Evolutionary conservation across 768 basidiomycete genomes (phyloP).

Genomic region (Mycena chlorophos): DNA sequence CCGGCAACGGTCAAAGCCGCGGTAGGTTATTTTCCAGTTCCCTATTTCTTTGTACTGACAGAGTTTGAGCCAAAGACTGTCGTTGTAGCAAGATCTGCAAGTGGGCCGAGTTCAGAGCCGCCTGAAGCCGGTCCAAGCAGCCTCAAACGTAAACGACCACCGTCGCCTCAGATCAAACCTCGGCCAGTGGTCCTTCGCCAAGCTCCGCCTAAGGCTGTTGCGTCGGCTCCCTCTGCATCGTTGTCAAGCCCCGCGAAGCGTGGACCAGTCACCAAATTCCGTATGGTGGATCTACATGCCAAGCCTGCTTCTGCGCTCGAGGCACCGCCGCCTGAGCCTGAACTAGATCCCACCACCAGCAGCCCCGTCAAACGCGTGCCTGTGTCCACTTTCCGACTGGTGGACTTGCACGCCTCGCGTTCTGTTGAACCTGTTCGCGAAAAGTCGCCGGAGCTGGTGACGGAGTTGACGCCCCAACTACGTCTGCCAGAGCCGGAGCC

Average conservation of each 20-base stretch:
- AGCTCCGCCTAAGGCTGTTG: slow-evolving; percentile 13
- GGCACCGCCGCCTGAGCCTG: not conserved
- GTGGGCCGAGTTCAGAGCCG: slow-evolving; percentile 7
- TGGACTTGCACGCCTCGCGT: slow-evolving; percentile 15
- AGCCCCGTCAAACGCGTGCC: slow-evolving; percentile 12
- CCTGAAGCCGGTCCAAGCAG: slow-evolving; percentile 16
- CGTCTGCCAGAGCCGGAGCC: not conserved
- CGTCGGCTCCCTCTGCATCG: slow-evolving; percentile 7
- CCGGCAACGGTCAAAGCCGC: slow-evolving; percentile 7
- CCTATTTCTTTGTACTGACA: not conserved
- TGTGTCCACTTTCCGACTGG: slow-evolving; percentile 18
- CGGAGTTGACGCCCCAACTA: not conserved
- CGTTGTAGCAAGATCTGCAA: slow-evolving; percentile 9
- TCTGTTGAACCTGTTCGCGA: not conserved
- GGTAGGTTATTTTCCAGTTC: not conserved
- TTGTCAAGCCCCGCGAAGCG: slow-evolving; percentile 9
- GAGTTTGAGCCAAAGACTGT: not conserved
- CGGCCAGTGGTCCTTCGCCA: slow-evolving; percentile 18
- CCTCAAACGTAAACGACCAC: slow-evolving; percentile 45
- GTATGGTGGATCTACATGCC: slow-evolving; percentile 21
- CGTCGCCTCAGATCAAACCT: slow-evolving; percentile 16
- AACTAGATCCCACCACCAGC: not conserved
- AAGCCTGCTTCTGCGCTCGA: too few species aligned
- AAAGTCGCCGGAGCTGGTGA: not conserved
- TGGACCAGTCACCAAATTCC: slow-evolving; percentile 16